Evolutionary conservation across 129 eudicot genomes (phyloP).

Genomic region (Arctium lappa): DNA sequence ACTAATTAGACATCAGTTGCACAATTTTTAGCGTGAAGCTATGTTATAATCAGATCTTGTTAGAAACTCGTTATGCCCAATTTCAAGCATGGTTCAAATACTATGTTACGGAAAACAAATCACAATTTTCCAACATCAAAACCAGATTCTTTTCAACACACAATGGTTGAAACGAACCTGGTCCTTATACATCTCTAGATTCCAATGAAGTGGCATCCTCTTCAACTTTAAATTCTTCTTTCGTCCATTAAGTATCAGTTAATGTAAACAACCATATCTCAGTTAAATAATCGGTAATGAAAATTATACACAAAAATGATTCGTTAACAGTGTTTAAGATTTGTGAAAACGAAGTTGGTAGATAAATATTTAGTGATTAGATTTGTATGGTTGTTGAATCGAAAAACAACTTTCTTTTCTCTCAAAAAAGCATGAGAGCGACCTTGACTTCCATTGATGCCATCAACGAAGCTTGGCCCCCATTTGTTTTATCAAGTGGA

Average conservation of each 20-base stretch:
- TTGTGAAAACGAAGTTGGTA: background rate
- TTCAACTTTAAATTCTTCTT: background rate
- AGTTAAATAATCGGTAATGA: no score
- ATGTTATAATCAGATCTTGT: background rate
- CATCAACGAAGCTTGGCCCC: slow-evolving; percentile 35
- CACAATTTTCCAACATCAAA: background rate
- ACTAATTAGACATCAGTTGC: background rate
- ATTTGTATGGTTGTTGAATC: slow-evolving; percentile 14
- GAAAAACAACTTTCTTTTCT: slow-evolving; percentile 29
- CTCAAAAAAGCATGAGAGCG: slow-evolving; percentile 29
- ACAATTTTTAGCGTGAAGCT: no score
- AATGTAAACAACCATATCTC: no score
- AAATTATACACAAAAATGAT: no score
- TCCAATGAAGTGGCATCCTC: background rate
- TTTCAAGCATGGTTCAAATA: background rate
- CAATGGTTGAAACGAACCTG: background rate
- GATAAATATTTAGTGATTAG: background rate
- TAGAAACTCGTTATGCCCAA: background rate
- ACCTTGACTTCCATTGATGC: slow-evolving; percentile 41
- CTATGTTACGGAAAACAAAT: background rate
- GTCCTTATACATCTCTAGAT: background rate
- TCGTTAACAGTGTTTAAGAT: background rate
- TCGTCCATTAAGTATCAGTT: no score
- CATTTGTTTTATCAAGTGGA: slow-evolving; percentile 38
- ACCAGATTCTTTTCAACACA: no score